These are phyloP conservation scores for Mycena leptocephala DNA, from an alignment of 768 basidiomycete genomes.

Conservation along the genomic window DNA sequence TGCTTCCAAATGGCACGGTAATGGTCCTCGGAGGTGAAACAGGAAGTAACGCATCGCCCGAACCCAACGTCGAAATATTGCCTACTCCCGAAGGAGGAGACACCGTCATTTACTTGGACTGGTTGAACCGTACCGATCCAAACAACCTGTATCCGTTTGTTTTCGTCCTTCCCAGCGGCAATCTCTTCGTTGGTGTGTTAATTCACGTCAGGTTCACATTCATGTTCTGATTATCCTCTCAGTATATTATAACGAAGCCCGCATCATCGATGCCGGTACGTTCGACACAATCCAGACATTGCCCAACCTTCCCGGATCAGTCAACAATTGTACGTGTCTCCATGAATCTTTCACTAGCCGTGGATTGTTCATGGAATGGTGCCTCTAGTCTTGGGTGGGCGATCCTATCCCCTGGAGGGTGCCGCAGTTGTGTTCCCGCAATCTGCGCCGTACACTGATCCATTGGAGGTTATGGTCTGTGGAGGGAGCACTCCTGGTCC, in stretches of 20 bases:
- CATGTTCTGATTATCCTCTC: background rate
- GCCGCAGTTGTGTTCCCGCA: slow-evolving; percentile 81
- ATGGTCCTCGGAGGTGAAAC: slow-evolving; percentile 70
- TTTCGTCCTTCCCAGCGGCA: too few species aligned
- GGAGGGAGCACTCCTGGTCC: too few species aligned
- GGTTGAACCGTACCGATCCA: slow-evolving; percentile 71
- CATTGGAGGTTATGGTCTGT: too few species aligned
- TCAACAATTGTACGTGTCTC: slow-evolving; percentile 68
- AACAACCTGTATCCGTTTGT: too few species aligned
- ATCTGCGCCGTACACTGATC: slow-evolving; percentile 80
- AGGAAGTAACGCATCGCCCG: slow-evolving; percentile 78
- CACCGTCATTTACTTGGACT: slow-evolving; percentile 75
- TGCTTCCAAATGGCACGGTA: slow-evolving; percentile 82
- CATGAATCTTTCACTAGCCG: background rate
- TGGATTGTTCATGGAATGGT: background rate
- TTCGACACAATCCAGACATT: slow-evolving; percentile 73
- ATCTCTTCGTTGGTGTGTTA: too few species aligned
- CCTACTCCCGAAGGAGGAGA: too few species aligned
- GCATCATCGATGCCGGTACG: slow-evolving; percentile 77
- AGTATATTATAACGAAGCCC: slow-evolving; percentile 89
- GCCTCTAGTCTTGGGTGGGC: slow-evolving; percentile 72
- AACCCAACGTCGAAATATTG: slow-evolving; percentile 83
- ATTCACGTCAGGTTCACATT: slow-evolving; percentile 40
- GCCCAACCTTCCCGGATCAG: slow-evolving; percentile 85
- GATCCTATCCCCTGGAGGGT: slow-evolving; percentile 87